Base-by-base conservation (phyloP, 495 filamentous ascomycete species). In the Copromyces sp. region DNA sequence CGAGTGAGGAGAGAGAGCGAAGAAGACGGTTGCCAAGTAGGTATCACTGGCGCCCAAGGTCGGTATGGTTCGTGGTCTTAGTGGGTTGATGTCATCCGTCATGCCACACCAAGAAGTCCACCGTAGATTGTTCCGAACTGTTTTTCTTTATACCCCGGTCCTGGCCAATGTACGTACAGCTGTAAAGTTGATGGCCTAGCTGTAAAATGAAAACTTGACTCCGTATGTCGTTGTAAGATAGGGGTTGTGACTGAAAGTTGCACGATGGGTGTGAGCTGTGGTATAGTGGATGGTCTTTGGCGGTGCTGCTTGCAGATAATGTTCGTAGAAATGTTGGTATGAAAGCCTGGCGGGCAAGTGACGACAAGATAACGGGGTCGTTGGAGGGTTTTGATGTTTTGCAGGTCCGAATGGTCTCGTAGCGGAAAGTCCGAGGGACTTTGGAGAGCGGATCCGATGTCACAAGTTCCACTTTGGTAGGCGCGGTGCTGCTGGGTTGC, bases 11-110 rank as follows among this genome's bases (percentile, higher is more conserved):
- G 41, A 24, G 24, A 37, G 6, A 65, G 24, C 6, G 29, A 65
- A 24, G 29, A 65, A 65, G 29, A 3, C 24, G 53, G 53, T 65
- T 65, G 53, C 53, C 53, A 35, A 59, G 53, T 65, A 35, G 29
- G 29, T 65, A 17, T 35, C 53, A 59, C 69, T 45, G 68, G 40
- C 68, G 71, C 41, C 68, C 32, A 39, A 53, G 29, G 68, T 38
- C 11, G 42, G n/a, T 44, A 44, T 69, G 42, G 70, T 40, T 72
- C 20, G 70, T 70, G 20, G 39, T 42, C 29, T 32, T 74, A 74
- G 40, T 61, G n/a, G 71, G 4, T 69, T 73, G 73, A 68, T 76
- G 68, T 77, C 75, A 77, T 77, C 44, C 75, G 72, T 53, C 70
- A 39, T 68, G 59, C 61, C 53, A 65, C 53, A 37, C 53, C 20